Conservation (phyloP, 768 basidiomycete species). For the Termitomyces sp. region DNA sequence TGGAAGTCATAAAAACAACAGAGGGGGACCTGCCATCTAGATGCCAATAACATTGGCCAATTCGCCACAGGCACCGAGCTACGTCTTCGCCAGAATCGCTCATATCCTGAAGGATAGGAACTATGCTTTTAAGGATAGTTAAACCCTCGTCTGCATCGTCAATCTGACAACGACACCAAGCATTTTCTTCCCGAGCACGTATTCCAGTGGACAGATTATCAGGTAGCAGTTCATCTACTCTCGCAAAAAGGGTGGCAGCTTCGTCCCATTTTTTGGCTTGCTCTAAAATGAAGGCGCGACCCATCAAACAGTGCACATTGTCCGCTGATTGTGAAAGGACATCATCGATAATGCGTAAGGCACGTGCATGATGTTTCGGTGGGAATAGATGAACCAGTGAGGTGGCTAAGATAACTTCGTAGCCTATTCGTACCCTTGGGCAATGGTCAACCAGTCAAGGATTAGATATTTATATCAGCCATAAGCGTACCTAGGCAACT, state of each 20-base stretch:
- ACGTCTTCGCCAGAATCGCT: constrained; percentile 49
- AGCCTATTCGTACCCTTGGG: constrained; percentile 55
- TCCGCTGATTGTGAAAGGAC: constrained; percentile 58
- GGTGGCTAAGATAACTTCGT: constrained; percentile 68
- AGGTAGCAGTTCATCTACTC: constrained; percentile 42
- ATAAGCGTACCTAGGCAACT: constrained; percentile 41
- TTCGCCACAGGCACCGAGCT: constrained; percentile 80
- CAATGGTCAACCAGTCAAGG: not conserved
- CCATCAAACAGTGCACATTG: constrained; percentile 65
- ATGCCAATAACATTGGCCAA: constrained; percentile 74
- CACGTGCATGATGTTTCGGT: constrained; percentile 84
- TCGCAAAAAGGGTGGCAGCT: constrained; percentile 56
- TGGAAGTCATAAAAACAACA: not conserved
- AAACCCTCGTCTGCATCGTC: constrained; percentile 41
- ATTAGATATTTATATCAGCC: not conserved
- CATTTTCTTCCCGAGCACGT: constrained; percentile 74
- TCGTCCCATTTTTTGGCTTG: constrained; percentile 59
- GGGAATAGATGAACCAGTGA: constrained; percentile 82
- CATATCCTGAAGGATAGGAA: constrained; percentile 35
- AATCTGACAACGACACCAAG: constrained; percentile 73
- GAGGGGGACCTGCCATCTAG: constrained; percentile 48
- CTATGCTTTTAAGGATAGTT: constrained; percentile 40
- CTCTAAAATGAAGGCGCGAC: constrained; percentile 69
- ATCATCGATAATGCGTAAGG: constrained; percentile 66
- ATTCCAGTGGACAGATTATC: constrained; percentile 42